Conservation (phyloP, 495 filamentous ascomycete species). For the Hypoxylon perforatum region DNA sequence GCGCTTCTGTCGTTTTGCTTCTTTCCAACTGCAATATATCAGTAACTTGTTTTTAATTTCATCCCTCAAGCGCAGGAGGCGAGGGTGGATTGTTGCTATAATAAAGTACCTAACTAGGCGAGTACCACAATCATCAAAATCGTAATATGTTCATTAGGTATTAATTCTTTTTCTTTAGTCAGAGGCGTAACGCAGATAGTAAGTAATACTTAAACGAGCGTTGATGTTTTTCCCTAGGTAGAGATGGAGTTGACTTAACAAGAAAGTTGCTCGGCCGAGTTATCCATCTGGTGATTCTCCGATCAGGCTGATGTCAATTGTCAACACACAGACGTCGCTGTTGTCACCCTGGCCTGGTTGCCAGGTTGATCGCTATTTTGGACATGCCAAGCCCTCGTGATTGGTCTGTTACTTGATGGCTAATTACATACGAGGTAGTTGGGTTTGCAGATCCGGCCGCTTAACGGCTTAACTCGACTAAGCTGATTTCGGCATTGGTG, state of each 20-base stretch:
- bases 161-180: slow-evolving; percentile 23
- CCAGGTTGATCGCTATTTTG: slow-evolving; percentile 38
- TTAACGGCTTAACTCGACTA: slow-evolving; percentile 29
- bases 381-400: neutral
- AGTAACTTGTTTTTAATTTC: slow-evolving; percentile 15
- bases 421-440: slow-evolving; percentile 32
- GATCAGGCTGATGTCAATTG: slow-evolving; percentile 40
- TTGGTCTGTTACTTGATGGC: slow-evolving; percentile 29
- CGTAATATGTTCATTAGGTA: slow-evolving; percentile 23
- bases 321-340: slow-evolving; percentile 2
- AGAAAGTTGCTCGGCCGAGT: slow-evolving; percentile 1
- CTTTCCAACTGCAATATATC: too few relatives aligned
- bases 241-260: neutral
- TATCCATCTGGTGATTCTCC: slow-evolving; percentile 18
- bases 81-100: neutral
- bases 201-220: slow-evolving; percentile 9
- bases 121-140: slow-evolving; percentile 30
- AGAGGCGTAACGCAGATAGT: slow-evolving; percentile 1
- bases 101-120: slow-evolving; percentile 12
- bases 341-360: slow-evolving; percentile 36
- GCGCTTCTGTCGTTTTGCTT: too few relatives aligned
- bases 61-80: slow-evolving; percentile 1
- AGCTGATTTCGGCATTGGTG: slow-evolving; percentile 36
- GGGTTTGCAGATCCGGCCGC: slow-evolving; percentile 23
- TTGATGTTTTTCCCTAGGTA: neutral